Evolutionary conservation across 2,329 filamentous ascomycete genomes (phyloP), one percentile per base, ranked within the genome.

Genomic region (Kalmusia sp.): DNA sequence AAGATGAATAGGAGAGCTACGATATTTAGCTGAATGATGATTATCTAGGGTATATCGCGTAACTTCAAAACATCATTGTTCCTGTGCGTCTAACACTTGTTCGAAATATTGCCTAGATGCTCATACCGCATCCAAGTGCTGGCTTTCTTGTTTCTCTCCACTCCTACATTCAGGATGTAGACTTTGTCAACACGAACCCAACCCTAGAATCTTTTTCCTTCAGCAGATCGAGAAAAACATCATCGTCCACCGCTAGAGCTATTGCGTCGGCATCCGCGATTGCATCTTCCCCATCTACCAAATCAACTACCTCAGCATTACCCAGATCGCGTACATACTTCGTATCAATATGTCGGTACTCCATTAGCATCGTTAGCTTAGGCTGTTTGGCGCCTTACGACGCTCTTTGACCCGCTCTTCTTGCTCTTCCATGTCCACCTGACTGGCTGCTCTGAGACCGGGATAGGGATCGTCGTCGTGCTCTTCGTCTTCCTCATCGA

Each of bases 341-440:
- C 7, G 70, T 65, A 47, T 84, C 79, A 28, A 85, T 73, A 63
- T 85, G 83, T 6, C 69, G 70, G 58, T 84, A 85, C 53, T 80
- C 75, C 82, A 85, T 84, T 38, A 85, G 64, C 55, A 80, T 79
- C 39, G 73, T 65, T 71, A 83, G 72, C 58, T 80, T 82, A 1
- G 69, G 72, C 49, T 75, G 74, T 25, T 69, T 49, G 50, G 70
- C n/a, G n/a, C 60, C 69, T 73, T 46, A 49, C 67, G 49, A 47
- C 68, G 61, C 33, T 74, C 71, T 49, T 72, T 67, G 11, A 80
- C 72, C 39, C 68, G 67, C 11, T 69, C 71, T 54, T 83, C 77
- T 49, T 82, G 75, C 21, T 70, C 74, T 9, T 76, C 74, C 51
- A 81, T 75, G 37, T 83, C 73, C 35, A 80, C 72, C 49, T 79